Evolutionary conservation across 768 basidiomycete genomes (phyloP).

Genomic region (Chalciporus piperatus): DNA sequence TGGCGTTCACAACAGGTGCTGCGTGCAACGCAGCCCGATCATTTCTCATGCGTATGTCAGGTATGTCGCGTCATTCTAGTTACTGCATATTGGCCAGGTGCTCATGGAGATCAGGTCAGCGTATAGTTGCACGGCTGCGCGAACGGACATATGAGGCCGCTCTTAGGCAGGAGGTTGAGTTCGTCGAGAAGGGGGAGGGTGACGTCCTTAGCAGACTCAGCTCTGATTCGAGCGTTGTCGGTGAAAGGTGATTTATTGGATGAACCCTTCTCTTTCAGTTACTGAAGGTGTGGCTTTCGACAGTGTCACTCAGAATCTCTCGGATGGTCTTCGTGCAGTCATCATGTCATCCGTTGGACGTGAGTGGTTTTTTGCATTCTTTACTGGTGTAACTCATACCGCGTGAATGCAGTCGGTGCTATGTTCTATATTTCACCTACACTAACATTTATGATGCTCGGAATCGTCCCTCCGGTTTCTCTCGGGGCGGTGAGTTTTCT

Average conservation of each 20-base stretch:
- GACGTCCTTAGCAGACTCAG: constrained; percentile 91
- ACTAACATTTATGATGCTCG: constrained; percentile 88
- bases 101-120: constrained; percentile 51
- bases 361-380: constrained; percentile 39
- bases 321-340: constrained; percentile 76
- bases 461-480: constrained; percentile 85
- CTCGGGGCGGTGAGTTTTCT: constrained; percentile 65
- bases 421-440: constrained; percentile 94
- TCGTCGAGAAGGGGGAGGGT: constrained; percentile 88
- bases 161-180: constrained; percentile 87
- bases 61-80: constrained; percentile 28
- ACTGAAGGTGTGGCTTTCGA: not conserved
- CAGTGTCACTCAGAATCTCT: constrained; percentile 76
- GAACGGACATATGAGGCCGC: constrained; percentile 83
- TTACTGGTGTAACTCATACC: not conserved
- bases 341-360: constrained; percentile 94
- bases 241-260: constrained; percentile 63
- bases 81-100: not conserved
- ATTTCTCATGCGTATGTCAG: constrained; percentile 83
- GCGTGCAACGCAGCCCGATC: constrained; percentile 81
- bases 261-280: not conserved
- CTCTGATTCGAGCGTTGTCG: constrained; percentile 90
- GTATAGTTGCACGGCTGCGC: constrained; percentile 86
- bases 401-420: constrained; percentile 64
- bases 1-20: constrained; percentile 85